These are phyloP conservation scores for Hymenoscyphus infarciens DNA, from an alignment of 2,329 filamentous ascomycete species.

Conservation along the genomic window DNA sequence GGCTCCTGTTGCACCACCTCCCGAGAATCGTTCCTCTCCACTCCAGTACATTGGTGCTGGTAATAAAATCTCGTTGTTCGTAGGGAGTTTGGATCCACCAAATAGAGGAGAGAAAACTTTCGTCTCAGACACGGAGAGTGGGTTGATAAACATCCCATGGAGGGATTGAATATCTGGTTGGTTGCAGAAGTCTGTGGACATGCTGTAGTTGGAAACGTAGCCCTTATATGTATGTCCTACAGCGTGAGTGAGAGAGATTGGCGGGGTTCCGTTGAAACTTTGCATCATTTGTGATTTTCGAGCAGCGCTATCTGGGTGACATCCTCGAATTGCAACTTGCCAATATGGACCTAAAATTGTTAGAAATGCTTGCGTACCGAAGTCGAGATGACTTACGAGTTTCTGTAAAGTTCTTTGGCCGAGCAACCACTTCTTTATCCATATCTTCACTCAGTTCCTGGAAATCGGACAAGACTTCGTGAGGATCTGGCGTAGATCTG, in stretches of 20 bases:
- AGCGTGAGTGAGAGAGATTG: constrained; percentile 46
- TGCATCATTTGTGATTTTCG: constrained; percentile 43
- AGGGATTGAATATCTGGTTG: constrained; percentile 52
- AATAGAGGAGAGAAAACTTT: constrained; percentile 56
- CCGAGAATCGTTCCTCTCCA: constrained; percentile 54
- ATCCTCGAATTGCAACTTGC: constrained; percentile 55
- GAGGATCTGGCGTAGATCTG: constrained; percentile 53
- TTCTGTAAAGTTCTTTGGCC: constrained; percentile 14
- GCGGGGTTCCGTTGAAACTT: constrained; percentile 41
- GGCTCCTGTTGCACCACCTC: constrained; percentile 49
- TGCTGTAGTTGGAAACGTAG: constrained; percentile 40
- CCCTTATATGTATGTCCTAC: constrained; percentile 36
- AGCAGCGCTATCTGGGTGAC: constrained; percentile 58
- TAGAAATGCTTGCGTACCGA: background rate
- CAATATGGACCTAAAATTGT: constrained; percentile 47
- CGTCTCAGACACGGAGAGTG: constrained; percentile 47
- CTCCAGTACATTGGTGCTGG: constrained; percentile 62
- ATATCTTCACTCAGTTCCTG: constrained; percentile 39
- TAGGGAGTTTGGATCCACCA: constrained; percentile 55
- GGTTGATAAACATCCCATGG: constrained; percentile 51
- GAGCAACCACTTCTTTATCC: constrained; percentile 17
- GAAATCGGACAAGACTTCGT: constrained; percentile 47
- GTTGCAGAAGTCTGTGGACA: constrained; percentile 46
- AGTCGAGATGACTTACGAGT: constrained; percentile 35
- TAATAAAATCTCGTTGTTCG: constrained; percentile 61